phyloP scores from a whole-genome alignment of 139 green algal genomes.

The Auxenochlorella pyrenoidosa region DNA sequence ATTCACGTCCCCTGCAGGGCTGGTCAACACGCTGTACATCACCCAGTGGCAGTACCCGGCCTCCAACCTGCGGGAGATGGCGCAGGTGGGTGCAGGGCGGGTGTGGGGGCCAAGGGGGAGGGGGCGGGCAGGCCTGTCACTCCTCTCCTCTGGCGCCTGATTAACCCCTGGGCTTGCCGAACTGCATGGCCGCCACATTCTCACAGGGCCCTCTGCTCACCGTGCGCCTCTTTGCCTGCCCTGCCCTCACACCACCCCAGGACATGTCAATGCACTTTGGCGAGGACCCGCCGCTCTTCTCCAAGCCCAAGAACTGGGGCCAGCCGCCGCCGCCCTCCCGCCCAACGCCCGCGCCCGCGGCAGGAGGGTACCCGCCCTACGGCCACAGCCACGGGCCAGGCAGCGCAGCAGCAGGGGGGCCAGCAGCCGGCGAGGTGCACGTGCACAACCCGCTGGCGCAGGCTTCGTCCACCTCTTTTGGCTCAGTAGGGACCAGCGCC shows the following conservation, averaged over 20 bases:
- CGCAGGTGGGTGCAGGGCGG: conserved; percentile 41
- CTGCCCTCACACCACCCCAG: conserved; percentile 6
- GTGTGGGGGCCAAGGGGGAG: too few species aligned
- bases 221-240: background rate
- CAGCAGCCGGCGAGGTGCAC: background rate
- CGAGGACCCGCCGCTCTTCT: conserved; percentile 85
- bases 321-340: background rate
- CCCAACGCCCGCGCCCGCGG: background rate
- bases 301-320: conserved; percentile 57
- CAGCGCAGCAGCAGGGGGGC: background rate
- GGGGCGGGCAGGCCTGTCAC: too few species aligned
- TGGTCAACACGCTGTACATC: conserved; percentile 61
- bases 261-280: conserved; percentile 85
- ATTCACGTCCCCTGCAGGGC: conserved; percentile 12
- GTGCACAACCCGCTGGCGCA: background rate
- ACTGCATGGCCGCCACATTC: too few species aligned
- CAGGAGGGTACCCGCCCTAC: background rate
- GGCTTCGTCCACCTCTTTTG: background rate
- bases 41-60: conserved; percentile 50
- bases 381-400: background rate
- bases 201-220: too few species aligned
- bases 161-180: too few species aligned
- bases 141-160: background rate
- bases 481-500: background rate
- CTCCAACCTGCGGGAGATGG: conserved; percentile 58